phyloP scores from a whole-genome alignment of 2,329 filamentous ascomycete species.

The Pestalotiopsis sp. region DNA sequence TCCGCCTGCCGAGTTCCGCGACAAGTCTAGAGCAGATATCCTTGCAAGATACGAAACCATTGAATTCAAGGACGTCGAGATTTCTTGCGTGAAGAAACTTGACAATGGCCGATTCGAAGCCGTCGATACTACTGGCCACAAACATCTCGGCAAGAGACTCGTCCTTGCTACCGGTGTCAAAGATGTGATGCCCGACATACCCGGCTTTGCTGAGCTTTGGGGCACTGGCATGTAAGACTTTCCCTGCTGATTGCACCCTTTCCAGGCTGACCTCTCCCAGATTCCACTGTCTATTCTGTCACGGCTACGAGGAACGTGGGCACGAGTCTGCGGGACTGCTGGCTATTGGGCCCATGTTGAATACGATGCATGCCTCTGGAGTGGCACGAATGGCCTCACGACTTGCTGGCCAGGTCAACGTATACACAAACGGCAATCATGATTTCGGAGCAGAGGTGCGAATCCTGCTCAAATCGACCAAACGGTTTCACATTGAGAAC shows the following conservation, averaged over 20 bases:
- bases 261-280: not conserved
- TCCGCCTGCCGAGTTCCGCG: conserved; percentile 2
- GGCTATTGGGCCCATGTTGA: conserved; percentile 38
- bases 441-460: conserved; percentile 32
- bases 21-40: conserved; percentile 5
- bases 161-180: conserved; percentile 12
- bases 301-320: conserved; percentile 13
- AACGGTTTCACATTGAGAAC: conserved; percentile 31
- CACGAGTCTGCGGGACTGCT: conserved; percentile 46
- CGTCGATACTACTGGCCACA: not conserved
- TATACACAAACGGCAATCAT: conserved; percentile 53
- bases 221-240: conserved; percentile 5
- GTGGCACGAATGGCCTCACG: conserved; percentile 45
- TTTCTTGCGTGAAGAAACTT: not conserved
- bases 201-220: conserved; percentile 10
- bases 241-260: not conserved
- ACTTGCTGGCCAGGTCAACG: conserved; percentile 44
- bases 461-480: conserved; percentile 27
- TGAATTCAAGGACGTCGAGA: conserved; percentile 1
- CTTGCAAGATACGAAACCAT: conserved; percentile 1
- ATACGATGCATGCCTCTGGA: conserved; percentile 36
- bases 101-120: conserved; percentile 7
- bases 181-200: conserved; percentile 11
- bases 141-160: conserved; percentile 11
- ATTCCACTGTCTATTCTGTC: conserved; percentile 15